Conservation (phyloP, 371 early-diverging fungal species). For the Actinomortierella ambigua region DNA sequence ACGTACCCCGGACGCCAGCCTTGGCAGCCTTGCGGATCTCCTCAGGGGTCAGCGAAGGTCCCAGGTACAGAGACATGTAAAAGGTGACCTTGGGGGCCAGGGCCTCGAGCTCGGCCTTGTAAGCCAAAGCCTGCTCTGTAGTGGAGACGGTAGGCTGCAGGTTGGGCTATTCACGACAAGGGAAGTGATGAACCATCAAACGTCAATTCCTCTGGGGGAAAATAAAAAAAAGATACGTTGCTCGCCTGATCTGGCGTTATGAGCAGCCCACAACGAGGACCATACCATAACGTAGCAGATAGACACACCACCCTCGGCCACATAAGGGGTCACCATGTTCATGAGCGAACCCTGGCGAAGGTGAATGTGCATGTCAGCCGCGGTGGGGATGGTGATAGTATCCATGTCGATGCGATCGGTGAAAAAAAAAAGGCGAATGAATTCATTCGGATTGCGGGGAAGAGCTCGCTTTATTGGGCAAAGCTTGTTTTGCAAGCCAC, state of each 20-base stretch:
- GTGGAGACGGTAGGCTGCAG: conserved; percentile 89
- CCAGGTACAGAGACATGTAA: conserved; percentile 93
- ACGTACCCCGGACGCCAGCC: conserved; percentile 82
- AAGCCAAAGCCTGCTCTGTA: conserved; percentile 85
- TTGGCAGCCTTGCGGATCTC: conserved; percentile 87
- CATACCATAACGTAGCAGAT: conserved; percentile 92
- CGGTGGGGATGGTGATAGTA: conserved; percentile 62
- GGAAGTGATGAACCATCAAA: background rate
- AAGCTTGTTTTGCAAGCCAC: background rate
- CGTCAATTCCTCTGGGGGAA: background rate
- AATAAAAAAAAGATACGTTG: background rate
- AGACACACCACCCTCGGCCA: conserved; percentile 85
- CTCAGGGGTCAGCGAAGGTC: conserved; percentile 86
- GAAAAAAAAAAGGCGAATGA: conserved; percentile 7
- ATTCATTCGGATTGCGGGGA: too few relatives aligned
- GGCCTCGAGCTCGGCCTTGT: conserved; percentile 79
- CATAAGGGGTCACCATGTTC: conserved; percentile 84
- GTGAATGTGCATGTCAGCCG: conserved; percentile 94
- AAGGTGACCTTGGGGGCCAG: conserved; percentile 87
- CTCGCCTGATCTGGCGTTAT: background rate
- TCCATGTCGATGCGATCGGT: conserved; percentile 26
- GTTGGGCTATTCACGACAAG: conserved; percentile 74
- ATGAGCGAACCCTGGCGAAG: conserved; percentile 93
- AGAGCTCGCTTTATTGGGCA: too few relatives aligned
- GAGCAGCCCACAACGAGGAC: too few relatives aligned